Evolutionary conservation across 129 eudicot genomes (phyloP), one percentile per base, ranked within the genome.

Genomic region (Gnaphalium uliginosum): DNA sequence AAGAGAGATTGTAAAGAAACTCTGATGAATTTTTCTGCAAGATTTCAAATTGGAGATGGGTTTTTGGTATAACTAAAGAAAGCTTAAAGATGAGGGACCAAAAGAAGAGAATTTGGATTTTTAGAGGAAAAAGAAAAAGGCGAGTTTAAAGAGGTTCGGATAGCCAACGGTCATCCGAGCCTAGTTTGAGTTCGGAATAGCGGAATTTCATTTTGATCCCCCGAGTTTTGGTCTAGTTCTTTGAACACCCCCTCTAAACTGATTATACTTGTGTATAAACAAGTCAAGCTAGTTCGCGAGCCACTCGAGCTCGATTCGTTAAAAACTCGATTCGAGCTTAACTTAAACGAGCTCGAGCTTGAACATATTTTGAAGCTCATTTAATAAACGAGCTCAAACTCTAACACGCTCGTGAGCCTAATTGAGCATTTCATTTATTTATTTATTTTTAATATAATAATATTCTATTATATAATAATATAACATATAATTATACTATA

Each of bases 161-260:
- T 23, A 61, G 30, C 72, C 73, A 87, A 87, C 92, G 87, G 86
- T 72, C 22, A 58, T 71, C 82, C 85, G 75, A 72, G 39, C 75
- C 82, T 71, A 48, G 0, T 59, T 68, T 77, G 69, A 67, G 56
- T 46, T 73, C 53, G 18, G n/a, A 46, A 14, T 2, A 8, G 15
- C 17, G 67, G 11, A 46, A 27, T 68, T 69, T 54, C 50, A 27
- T 8, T 57, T 11, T 7, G 5, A 9, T 2, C 35, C 66, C 72
- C 50, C 8, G 19, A 18, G 0, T 27, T 75, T 63, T 64, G 63
- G 15, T 62, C 11, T 74, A 43, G 5, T 41, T 58, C 13, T 11
- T 5, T 41, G 63, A 23, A 5, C 19, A 60, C n/a, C 43, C 78
- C 69, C 14, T 9, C 46, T 9, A 37, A 37, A 37, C 2, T 9